Percentiles rank a stretch among this genome's conserved stretches.
phyloP scores from a whole-genome alignment of 2,329 filamentous ascomycete species.

The Simplicillium sp. region DNA sequence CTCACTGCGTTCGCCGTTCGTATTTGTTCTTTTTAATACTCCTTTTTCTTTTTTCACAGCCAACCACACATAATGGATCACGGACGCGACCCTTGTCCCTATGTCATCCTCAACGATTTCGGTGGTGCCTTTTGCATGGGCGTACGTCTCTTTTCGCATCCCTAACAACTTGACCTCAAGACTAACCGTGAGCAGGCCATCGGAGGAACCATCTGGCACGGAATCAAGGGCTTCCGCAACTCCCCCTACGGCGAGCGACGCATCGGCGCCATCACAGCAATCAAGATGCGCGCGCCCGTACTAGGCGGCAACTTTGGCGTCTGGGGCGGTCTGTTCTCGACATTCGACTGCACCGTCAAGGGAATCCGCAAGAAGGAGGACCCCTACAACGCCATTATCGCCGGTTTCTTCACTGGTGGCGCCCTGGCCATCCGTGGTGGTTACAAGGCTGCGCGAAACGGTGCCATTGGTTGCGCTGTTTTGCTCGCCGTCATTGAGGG shows the following conservation, averaged over 20 bases:
- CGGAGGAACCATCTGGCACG: conserved; percentile 85
- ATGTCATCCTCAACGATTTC: conserved; percentile 94
- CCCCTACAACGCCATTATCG: conserved; percentile 95
- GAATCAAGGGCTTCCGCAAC: conserved; percentile 89
- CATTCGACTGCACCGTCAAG: conserved; percentile 95
- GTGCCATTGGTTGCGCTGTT: conserved; percentile 91
- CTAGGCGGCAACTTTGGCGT: conserved; percentile 96
- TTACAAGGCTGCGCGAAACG: conserved; percentile 84
- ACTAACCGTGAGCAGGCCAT: too few relatives aligned
- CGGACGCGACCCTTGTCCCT: conserved; percentile 91
- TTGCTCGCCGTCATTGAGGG: conserved; percentile 94
- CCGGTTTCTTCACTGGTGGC: conserved; percentile 93
- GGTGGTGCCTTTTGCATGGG: conserved; percentile 96
- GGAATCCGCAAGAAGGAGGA: conserved; percentile 93
- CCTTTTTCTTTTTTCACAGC: conserved; percentile 2
- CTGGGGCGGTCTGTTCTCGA: conserved; percentile 93
- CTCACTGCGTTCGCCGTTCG: background rate
- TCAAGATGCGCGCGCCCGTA: conserved; percentile 94
- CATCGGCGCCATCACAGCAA: conserved; percentile 91
- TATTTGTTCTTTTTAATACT: background rate
- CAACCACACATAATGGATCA: conserved; percentile 63
- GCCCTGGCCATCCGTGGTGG: conserved; percentile 87
- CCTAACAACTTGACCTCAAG: too few relatives aligned
- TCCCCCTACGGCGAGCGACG: conserved; percentile 86
- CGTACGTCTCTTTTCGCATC: conserved; percentile 41